phyloP scores from a whole-genome alignment of 176 grass and related monocot species.

The Sorghum bicolor region Sorghum_bicolor_NCBIv3 NC_012878.2:2827001-2827500 shows the following conservation, averaged over 20 bases:
- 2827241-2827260: not conserved
- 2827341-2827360: conserved; percentile 1
- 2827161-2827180: conserved; percentile 35
- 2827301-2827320: conserved; percentile 4
- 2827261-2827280: conserved; percentile 9
- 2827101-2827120: conserved; percentile 35
- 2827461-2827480: not conserved
- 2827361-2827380: not conserved
- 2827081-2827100: conserved; percentile 15
- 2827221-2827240: conserved; percentile 12
- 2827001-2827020: not conserved
- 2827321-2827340: not conserved
- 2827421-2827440: not conserved
- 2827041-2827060: not conserved
- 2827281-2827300: too few species aligned
- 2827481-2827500: not conserved
- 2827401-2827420: not conserved
- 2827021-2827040: not conserved
- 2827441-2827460: not conserved
- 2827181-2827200: conserved; percentile 65
- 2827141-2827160: conserved; percentile 46
- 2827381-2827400: not conserved
- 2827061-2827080: not conserved
- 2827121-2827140: conserved; percentile 67
- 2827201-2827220: not conserved